phyloP scores from a whole-genome alignment of 495 filamentous ascomycete species.

The Daldinia decipiens region DNA sequence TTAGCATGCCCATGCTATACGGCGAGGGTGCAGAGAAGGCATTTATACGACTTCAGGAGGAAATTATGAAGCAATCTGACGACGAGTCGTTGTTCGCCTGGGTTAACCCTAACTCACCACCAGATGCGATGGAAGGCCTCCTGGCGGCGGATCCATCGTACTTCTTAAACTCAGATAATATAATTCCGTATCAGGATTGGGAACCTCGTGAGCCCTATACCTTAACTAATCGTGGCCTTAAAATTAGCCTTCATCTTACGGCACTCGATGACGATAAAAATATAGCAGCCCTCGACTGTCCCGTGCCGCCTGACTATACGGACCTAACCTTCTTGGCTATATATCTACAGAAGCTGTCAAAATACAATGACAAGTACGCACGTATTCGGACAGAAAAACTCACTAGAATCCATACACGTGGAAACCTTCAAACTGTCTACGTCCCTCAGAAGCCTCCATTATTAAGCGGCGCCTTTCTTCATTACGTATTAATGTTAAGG shows the following conservation, averaged over 20 bases:
- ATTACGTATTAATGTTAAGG: neutral
- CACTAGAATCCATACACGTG: neutral
- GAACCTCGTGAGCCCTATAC: conserved; percentile 25
- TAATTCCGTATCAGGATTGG: conserved; percentile 29
- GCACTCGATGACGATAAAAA: neutral
- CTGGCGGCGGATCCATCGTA: neutral
- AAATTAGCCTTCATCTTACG: conserved; percentile 25
- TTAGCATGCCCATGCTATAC: conserved; percentile 46
- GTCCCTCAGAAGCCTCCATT: neutral
- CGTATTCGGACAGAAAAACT: neutral
- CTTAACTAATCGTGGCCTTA: conserved; percentile 27
- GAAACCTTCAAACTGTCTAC: neutral
- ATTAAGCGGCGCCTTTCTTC: neutral
- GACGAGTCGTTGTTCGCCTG: conserved; percentile 15
- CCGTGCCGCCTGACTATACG: neutral
- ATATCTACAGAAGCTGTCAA: neutral
- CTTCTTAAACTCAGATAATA: conserved; percentile 14
- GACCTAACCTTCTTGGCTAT: neutral
- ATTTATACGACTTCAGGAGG: conserved; percentile 46
- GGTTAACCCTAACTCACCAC: neutral
- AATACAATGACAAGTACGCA: neutral
- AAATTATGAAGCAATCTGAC: conserved; percentile 30
- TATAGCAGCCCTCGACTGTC: neutral
- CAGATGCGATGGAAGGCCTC: neutral
- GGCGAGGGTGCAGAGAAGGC: conserved; percentile 44